Base-by-base conservation (phyloP, 2,329 filamentous ascomycete genomes). In the Cercospora sojina region DNA sequence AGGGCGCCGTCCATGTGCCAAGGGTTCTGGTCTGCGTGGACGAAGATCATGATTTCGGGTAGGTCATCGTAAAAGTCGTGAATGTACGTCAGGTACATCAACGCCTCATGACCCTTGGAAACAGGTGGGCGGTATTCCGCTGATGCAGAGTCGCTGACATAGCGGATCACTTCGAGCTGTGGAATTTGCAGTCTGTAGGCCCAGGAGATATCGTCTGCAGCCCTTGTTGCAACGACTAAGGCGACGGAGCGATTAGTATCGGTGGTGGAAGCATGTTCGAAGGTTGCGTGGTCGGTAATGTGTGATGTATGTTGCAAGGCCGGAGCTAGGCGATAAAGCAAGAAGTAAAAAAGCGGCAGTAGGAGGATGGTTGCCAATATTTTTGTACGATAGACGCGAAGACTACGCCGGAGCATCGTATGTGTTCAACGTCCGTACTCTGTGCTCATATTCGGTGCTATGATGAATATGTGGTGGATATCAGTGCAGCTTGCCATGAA, bases 21-120 rank as follows among this genome's bases (percentile, higher is more conserved):
- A 20, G 68, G 59, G 4, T 35, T 60, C 27, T 71, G 69, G 23
- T 69, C 64, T 25, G 64, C 62, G 51, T 72, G 70, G 1, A 69
- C 43, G 47, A 72, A 71, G 55, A 72, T 70, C 35, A 51, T 68
- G 23, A 72, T 49, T 35, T 72, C 69, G 1, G 67, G 62, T 4
- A 72, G 64, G 9, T 58, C 12, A 47, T 72, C 63, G 66, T 72
- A 71, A 60, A 68, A 69, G 41, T 72, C 68, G 66, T 67, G 55
- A 3, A 72, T 38, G 31, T 71, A 72, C 5, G 70, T 71, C n/a
- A 71, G 62, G 29, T 71, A 71, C 63, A 72, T 72, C 10, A 72
- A 35, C 2, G 70, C 69, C 61, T 72, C 70, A 12, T 68, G 62
- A 12, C 67, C 70, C 62, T 71, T 71, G 58, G 66, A 43, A 5